phyloP scores from a whole-genome alignment of 2,329 filamentous ascomycete species.

The Lachnellula hyalina region DNA sequence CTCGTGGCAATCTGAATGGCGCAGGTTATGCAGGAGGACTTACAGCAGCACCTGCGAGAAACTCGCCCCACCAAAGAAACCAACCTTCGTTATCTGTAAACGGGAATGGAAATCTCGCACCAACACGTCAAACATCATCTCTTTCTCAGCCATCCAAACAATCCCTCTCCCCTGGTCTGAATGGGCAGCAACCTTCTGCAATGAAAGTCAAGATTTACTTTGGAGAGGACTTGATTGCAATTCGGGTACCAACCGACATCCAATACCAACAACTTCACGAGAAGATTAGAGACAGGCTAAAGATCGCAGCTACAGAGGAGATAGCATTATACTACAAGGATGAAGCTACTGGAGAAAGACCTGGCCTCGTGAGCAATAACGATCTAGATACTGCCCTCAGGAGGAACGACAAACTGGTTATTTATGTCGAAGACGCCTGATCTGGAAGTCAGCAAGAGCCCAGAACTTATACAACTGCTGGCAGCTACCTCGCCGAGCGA shows the following conservation, averaged over 20 bases:
- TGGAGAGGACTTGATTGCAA: slow-evolving; percentile 85
- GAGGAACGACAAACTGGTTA: slow-evolving; percentile 79
- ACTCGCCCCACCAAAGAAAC: slow-evolving; percentile 27
- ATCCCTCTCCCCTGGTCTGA: slow-evolving; percentile 48
- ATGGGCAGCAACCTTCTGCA: slow-evolving; percentile 38
- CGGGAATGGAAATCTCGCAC: slow-evolving; percentile 16
- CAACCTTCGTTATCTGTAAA: slow-evolving; percentile 35
- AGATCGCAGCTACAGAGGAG: slow-evolving; percentile 62
- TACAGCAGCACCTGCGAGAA: slow-evolving; percentile 43
- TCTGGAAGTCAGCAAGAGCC: background rate
- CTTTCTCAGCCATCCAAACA: slow-evolving; percentile 49
- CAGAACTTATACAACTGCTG: slow-evolving; percentile 1
- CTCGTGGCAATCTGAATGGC: slow-evolving; percentile 57
- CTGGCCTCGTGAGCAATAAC: slow-evolving; percentile 69
- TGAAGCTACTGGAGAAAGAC: slow-evolving; percentile 62
- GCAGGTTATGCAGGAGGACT: slow-evolving; percentile 49
- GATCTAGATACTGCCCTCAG: slow-evolving; percentile 77
- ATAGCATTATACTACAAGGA: slow-evolving; percentile 83
- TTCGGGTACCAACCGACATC: slow-evolving; percentile 80
- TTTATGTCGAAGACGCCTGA: slow-evolving; percentile 55
- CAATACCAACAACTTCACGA: slow-evolving; percentile 72
- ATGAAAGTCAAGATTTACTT: slow-evolving; percentile 97
- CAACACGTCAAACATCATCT: slow-evolving; percentile 30
- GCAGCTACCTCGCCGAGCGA: slow-evolving; percentile 10
- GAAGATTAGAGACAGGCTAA: slow-evolving; percentile 79